Percentiles rank a stretch among this genome's conserved stretches.
phyloP scores from a whole-genome alignment of 2,329 filamentous ascomycete species.

The Davidsoniella neocaledoniae region DNA sequence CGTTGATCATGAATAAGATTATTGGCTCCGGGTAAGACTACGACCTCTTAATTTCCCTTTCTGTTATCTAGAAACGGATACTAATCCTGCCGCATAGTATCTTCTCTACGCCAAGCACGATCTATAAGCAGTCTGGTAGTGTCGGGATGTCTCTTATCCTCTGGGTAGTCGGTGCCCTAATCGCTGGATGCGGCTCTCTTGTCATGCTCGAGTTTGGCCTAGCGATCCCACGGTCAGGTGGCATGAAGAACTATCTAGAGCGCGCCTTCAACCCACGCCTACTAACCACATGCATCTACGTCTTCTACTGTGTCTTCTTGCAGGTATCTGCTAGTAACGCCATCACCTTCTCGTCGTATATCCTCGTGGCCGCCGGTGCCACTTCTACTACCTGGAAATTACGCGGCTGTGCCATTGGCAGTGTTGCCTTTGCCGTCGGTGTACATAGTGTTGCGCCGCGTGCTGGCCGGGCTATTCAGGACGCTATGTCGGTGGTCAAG shows the following conservation, averaged over 20 bases:
- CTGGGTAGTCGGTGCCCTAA: constrained; percentile 23
- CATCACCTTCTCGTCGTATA: constrained; percentile 40
- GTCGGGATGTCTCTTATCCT: constrained; percentile 22
- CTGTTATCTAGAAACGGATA: not conserved
- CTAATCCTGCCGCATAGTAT: constrained; percentile 18
- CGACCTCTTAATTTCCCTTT: constrained; percentile 7
- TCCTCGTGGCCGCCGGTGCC: constrained; percentile 36
- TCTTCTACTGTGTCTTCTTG: constrained; percentile 42
- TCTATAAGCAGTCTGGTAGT: constrained; percentile 34
- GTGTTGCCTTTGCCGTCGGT: constrained; percentile 35
- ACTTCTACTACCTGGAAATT: constrained; percentile 36
- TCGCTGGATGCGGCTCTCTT: constrained; percentile 41
- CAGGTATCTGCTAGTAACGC: constrained; percentile 43
- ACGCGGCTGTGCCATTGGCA: constrained; percentile 37
- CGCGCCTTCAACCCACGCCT: constrained; percentile 41
- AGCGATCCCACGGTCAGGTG: constrained; percentile 43
- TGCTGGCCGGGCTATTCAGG: constrained; percentile 41
- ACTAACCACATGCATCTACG: constrained; percentile 40
- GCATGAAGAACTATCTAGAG: constrained; percentile 51
- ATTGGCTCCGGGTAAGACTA: constrained; percentile 38
- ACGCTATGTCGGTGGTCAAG: constrained; percentile 43
- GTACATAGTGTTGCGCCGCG: constrained; percentile 37
- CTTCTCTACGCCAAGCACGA: constrained; percentile 37
- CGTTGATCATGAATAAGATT: constrained; percentile 42
- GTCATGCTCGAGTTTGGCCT: constrained; percentile 48